phyloP scores from a whole-genome alignment of 768 basidiomycete genomes.

The Imleria badia region DNA sequence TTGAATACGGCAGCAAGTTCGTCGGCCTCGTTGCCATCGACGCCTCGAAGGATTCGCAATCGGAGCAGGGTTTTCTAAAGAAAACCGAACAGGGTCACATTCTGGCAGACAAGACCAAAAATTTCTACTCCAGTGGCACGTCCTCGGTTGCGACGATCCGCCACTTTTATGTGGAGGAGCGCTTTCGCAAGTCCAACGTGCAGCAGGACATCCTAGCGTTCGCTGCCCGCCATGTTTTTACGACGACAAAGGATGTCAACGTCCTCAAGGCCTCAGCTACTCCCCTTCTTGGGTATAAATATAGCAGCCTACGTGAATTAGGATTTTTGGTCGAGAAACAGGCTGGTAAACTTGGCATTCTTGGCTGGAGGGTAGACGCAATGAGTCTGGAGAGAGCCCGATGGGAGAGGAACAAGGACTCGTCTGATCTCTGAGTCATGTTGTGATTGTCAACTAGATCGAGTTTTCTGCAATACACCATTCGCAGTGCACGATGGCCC shows the following conservation, averaged over 20 bases:
- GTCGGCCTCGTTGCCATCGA: constrained; percentile 74
- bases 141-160: constrained; percentile 63
- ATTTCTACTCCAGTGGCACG: constrained; percentile 32
- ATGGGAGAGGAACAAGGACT: constrained; percentile 41
- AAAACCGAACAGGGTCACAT: constrained; percentile 18
- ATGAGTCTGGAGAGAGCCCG: constrained; percentile 43
- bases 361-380: constrained; percentile 53
- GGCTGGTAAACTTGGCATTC: constrained; percentile 49
- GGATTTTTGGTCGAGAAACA: constrained; percentile 51
- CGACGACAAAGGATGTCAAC: constrained; percentile 39
- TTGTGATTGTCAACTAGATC: background rate
- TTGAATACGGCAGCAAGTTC: constrained; percentile 56
- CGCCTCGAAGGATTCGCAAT: constrained; percentile 46
- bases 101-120: constrained; percentile 10
- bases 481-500: constrained; percentile 23
- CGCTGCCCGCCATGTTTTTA: constrained; percentile 60
- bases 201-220: constrained; percentile 67
- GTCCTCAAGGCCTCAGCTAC: constrained; percentile 48
- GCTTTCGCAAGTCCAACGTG: constrained; percentile 52
- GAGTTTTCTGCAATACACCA: background rate
- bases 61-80: constrained; percentile 28
- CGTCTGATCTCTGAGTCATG: constrained; percentile 10
- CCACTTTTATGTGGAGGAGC: constrained; percentile 72
- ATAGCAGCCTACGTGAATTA: constrained; percentile 42
- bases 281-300: constrained; percentile 51